Evolutionary conservation across 2,329 filamentous ascomycete genomes (phyloP).

Genomic region (Aspergillus pseudoglaucus): DNA sequence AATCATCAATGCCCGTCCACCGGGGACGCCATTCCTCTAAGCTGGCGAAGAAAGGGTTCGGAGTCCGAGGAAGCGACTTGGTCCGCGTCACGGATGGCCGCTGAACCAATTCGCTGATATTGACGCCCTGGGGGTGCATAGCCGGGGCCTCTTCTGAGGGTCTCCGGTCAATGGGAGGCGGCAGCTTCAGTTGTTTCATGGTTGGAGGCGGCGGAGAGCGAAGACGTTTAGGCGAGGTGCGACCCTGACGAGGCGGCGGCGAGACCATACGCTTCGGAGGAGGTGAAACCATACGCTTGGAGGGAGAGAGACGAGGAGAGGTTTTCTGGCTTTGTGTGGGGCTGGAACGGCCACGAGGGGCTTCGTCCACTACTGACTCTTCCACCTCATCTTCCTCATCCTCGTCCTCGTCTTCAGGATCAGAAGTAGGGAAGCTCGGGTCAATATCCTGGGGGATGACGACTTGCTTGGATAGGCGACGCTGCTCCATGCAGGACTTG

Average conservation of each 20-base stretch:
- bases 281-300: constrained; percentile 63
- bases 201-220: constrained; percentile 11
- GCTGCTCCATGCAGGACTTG: constrained; percentile 72
- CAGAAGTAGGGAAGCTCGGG: constrained; percentile 91
- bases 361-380: constrained; percentile 47
- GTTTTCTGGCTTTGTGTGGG: constrained; percentile 45
- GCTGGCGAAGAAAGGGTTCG: constrained; percentile 58
- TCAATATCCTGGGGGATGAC: constrained; percentile 93
- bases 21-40: constrained; percentile 22
- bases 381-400: constrained; percentile 58
- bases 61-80: constrained; percentile 77
- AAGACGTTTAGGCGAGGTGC: constrained; percentile 1
- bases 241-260: constrained; percentile 51
- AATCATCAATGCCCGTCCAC: constrained; percentile 27
- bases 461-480: constrained; percentile 73
- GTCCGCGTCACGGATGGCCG: constrained; percentile 67
- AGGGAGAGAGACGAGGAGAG: constrained; percentile 55
- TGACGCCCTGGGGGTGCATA: constrained; percentile 44
- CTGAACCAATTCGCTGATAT: constrained; percentile 49
- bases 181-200: constrained; percentile 42
- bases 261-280: constrained; percentile 64
- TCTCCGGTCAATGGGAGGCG: constrained; percentile 35
- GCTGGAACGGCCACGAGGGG: constrained; percentile 30
- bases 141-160: constrained; percentile 36
- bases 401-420: constrained; percentile 79